phyloP scores from a whole-genome alignment of 1,284 basidiomycete species.

The Pterulicium gracile region DNA sequence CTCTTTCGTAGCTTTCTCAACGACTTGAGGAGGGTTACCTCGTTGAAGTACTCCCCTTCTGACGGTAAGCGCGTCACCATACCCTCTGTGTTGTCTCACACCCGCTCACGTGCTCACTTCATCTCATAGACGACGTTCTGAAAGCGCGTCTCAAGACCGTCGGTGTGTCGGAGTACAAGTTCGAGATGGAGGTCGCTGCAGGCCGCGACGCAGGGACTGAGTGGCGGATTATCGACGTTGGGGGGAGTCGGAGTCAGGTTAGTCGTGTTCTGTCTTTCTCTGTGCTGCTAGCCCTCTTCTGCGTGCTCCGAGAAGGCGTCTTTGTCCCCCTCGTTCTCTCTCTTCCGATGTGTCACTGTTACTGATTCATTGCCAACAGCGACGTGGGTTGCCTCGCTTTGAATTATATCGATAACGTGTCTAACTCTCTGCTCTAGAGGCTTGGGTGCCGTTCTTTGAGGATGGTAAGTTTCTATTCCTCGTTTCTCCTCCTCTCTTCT shows the following conservation, averaged over 20 bases:
- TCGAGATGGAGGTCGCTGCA: conserved; percentile 62
- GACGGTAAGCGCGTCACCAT: conserved; percentile 36
- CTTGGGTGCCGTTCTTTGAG: conserved; percentile 71
- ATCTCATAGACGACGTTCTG: conserved; percentile 52
- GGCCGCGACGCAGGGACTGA: conserved; percentile 63
- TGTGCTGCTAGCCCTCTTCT: no score
- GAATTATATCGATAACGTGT: no score
- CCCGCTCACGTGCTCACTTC: conserved; percentile 5
- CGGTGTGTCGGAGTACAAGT: conserved; percentile 67
- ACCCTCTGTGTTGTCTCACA: conserved; percentile 1
- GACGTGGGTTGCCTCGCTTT: conserved; percentile 29
- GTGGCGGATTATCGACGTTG: conserved; percentile 74
- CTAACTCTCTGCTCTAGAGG: no score
- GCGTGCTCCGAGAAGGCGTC: no score
- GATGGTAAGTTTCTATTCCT: conserved; percentile 39
- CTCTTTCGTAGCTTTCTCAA: conserved; percentile 47
- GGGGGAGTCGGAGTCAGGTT: conserved; percentile 66
- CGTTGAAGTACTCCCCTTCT: conserved; percentile 50
- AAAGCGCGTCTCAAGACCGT: conserved; percentile 67
- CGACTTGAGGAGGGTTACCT: conserved; percentile 56
- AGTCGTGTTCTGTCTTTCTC: conserved; percentile 16
- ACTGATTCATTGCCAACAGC: no score
- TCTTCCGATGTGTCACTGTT: no score
- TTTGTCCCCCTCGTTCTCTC: no score
- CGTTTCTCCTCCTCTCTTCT: background rate